Base-by-base conservation (phyloP, 2,329 filamentous ascomycete species). In the Elsinoe perseae region DNA sequence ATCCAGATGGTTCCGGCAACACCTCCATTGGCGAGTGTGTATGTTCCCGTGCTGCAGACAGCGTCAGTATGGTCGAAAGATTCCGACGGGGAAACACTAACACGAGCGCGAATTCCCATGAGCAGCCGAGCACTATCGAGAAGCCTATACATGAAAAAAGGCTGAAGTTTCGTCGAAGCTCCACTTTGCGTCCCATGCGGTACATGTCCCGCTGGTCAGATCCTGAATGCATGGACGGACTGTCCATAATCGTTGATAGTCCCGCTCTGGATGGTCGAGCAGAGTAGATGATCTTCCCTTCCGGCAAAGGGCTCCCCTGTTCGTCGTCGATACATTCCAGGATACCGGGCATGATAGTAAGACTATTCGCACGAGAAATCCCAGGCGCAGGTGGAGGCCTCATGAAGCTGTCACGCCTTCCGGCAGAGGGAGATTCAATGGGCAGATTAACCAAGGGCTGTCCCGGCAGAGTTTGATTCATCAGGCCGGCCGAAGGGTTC, bases 1-100 rank as follows among this genome's bases (percentile, higher is more conserved):
- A 61, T 60, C 61, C 63, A 71, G 43, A 73, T 65, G 2, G 67
- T 57, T 6, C 68, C 69, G 9, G 65, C 65, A n/a, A 64, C 64
- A 25, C 69, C 69, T 9, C 69, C 69, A 57, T 69, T 64, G 30
- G 64, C 38, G 21, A 58, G 56, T 4, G 40, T 46, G 9, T 48
- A 50, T 30, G 42, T 55, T n/a, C 53, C 42, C 4, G 50, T 56
- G 12, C 56, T 58, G 38, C 27, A 16, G 28, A 40, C 4, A 18
- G 52, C 50, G 25, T 54, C 40, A 25, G 50, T 44, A 21, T 23
- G 9, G 10, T 5, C 4, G 40, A 4, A 4, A 9, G 7, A 4
- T 4, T 9, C 12, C 16, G 27, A 40, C 9, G 9, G 8, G 3
- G 34, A 23, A 12, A 25, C 3, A 44, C 56, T n/a, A 38, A 61